Evolutionary conservation across 1,284 basidiomycete genomes (phyloP).

Genomic region (Cryptococcus wingfieldii): DNA sequence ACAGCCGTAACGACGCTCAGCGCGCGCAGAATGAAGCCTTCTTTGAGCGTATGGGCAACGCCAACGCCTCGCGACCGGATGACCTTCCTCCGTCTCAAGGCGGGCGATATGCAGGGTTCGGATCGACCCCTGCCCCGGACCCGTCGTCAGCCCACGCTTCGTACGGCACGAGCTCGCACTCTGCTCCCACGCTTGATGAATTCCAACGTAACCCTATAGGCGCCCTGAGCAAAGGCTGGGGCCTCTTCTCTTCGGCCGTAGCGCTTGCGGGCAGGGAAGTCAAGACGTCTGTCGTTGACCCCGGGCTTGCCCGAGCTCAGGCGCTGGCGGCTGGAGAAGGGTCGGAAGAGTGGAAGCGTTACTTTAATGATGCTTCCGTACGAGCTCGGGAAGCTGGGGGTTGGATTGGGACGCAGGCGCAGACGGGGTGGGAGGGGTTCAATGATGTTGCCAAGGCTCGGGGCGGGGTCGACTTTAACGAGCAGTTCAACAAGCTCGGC

Average conservation of each 20-base stretch:
- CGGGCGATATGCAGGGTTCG: conserved; percentile 47
- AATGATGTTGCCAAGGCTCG: conserved; percentile 43
- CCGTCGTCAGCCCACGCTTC: conserved; percentile 30
- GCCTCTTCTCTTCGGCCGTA: conserved; percentile 47
- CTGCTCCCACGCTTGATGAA: conserved; percentile 44
- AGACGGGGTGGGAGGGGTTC: conserved; percentile 42
- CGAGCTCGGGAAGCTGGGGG: conserved; percentile 33
- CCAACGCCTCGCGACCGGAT: conserved; percentile 41
- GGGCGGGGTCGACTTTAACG: conserved; percentile 47
- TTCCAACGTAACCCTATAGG: conserved; percentile 44
- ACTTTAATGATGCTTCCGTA: conserved; percentile 20
- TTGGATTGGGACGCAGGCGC: conserved; percentile 37
- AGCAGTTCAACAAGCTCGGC: conserved; percentile 42
- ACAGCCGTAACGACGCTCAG: not conserved
- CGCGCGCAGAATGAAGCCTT: conserved; percentile 45
- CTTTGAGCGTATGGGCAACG: conserved; percentile 45
- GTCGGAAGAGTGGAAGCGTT: conserved; percentile 31
- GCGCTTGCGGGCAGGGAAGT: conserved; percentile 40
- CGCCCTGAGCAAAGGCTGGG: conserved; percentile 49
- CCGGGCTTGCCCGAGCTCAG: conserved; percentile 35
- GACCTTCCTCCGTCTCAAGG: conserved; percentile 48
- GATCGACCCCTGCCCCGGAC: conserved; percentile 34
- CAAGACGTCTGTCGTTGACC: conserved; percentile 46
- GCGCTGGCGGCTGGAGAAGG: conserved; percentile 18
- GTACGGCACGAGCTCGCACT: conserved; percentile 39